Base-by-base conservation (phyloP, 345 rosid species). In the Laguncularia racemosa region DNA sequence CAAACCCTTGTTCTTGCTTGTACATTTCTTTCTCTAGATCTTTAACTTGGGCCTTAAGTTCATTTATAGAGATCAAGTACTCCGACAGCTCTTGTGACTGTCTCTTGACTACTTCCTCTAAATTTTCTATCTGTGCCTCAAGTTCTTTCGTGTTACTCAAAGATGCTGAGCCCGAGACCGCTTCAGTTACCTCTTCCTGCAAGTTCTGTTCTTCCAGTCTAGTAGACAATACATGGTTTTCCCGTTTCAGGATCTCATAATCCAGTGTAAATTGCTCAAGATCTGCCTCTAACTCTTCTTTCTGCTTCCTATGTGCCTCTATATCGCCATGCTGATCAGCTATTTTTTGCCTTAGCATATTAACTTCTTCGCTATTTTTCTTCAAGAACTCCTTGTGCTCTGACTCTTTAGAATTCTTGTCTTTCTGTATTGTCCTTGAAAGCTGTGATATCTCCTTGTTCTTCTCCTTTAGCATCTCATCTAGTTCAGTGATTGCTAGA, bases 401-500 rank as follows among this genome's bases (percentile, higher is more conserved):
- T 26, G 38, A 61, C 57, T 73, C 71, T 60, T 67, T 72, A 52
- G 59, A 53, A 64, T 71, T 64, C 67, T 71, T 69, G 48, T 71
- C 46, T 49, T 67, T 56, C 48, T 67, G 78, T 56, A 78, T 65
- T 52, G 64, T 59, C 15, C 64, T 64, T 46, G 76, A 65, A 55
- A 83, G 77, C 45, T 58, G 52, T 63, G 77, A 70, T 53, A 78
- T 77, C 70, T 81, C 83, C 28, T 58, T 66, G 20, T 76, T 74
- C 64, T 85, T 90, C 58, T 75, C 61, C 68, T 88, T 91, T 74
- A 85, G 63, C 77, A 81, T 71, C 53, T 76, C 89, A 51, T 84
- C 82, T 28, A 90, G 88, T 65, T 90, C 97, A 46, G 83, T 78
- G 45, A 95, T 88, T 44, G 85, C 85, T 68, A 90, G 83, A 63